These are phyloP conservation scores for Podila epigama DNA, from an alignment of 192 early-diverging fungal species.

Conservation along the genomic window DNA sequence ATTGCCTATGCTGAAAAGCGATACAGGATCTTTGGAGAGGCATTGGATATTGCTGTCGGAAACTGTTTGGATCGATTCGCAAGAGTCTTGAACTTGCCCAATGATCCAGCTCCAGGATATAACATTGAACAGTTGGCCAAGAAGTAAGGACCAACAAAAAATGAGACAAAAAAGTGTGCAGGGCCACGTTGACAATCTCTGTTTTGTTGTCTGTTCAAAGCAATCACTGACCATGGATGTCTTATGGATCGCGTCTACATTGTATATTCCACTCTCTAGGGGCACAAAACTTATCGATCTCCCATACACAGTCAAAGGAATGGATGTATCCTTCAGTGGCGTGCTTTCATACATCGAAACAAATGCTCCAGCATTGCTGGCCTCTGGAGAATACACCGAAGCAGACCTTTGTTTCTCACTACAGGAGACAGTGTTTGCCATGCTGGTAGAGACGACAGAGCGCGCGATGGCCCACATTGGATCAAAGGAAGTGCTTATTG, in stretches of 20 bases:
- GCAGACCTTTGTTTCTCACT: constrained; percentile 98
- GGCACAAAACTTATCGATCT: constrained; percentile 88
- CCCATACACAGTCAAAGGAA: constrained; percentile 98
- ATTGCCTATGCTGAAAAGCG: constrained; percentile 95
- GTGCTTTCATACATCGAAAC: constrained; percentile 92
- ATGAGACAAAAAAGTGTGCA: too few species aligned
- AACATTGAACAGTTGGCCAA: constrained; percentile 98
- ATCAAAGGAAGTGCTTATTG: constrained; percentile 88
- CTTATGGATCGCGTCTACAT: too few species aligned
- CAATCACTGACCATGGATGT: not conserved
- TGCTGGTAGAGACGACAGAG: constrained; percentile 99
- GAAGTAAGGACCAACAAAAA: constrained; percentile 55
- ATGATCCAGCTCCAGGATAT: constrained; percentile 97
- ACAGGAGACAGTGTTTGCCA: constrained; percentile 98
- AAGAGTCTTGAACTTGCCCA: constrained; percentile 88
- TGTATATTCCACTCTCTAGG: constrained; percentile 50
- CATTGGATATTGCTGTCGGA: constrained; percentile 97
- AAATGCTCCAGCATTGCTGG: constrained; percentile 66
- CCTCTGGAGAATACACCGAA: constrained; percentile 61
- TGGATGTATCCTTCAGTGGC: constrained; percentile 98
- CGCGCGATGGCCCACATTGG: constrained; percentile 99
- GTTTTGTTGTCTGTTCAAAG: too few species aligned
- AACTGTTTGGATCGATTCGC: constrained; percentile 99
- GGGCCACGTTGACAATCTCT: too few species aligned
- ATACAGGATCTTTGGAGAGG: constrained; percentile 98